Base-by-base conservation (phyloP, 306 rosid species). In the Cyclanthera cordifolia region DNA sequence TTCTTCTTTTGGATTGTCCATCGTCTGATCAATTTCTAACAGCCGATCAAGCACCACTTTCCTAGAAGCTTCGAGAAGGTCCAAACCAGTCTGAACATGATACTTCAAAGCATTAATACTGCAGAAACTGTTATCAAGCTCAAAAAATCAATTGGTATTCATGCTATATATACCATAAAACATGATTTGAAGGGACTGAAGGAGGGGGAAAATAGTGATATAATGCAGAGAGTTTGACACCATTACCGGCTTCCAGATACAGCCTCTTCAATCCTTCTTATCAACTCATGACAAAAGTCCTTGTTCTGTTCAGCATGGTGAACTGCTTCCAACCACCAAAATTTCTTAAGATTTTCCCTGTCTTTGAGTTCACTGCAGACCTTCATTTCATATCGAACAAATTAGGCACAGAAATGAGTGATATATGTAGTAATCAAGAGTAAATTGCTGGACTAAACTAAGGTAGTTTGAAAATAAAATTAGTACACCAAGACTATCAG, bases 271-370 rank as follows among this genome's bases (percentile, higher is more conserved):
- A 93, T 85, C 95, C 87, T 93, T 81, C 89, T 83, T 49, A 79
- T 73, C 84, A 93, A 82, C 72, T 86, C 95, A 14, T 71, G 46
- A 3, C 84, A 84, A 74, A 85, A 85, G 74, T 86, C 96, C 80
- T 82, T 79, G 78, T 75, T 79, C 85, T 86, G 84, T 78, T 93
- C 98, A 34, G 94, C 93, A 69, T 84, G 78, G 59, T 83, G 74
- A 76, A 90, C 88, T 61, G 89, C 98, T 73, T 93, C 96, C 82
- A 89, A 64, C 98, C 98, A 89, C 98, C 98, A 93, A 70, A 72
- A 67, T 10, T 70, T 28, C 41, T 73, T n/a, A 70, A 73, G 82
- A 80, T 79, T 74, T 76, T 79, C 77, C 54, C 76, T 73, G 67
- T 78, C 80, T 10, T 72, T 53, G 73, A 83, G 72, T 66, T 84